Conservation (phyloP, 2,329 filamentous ascomycete genomes). For the Rhexocercosporidium sp. region DNA sequence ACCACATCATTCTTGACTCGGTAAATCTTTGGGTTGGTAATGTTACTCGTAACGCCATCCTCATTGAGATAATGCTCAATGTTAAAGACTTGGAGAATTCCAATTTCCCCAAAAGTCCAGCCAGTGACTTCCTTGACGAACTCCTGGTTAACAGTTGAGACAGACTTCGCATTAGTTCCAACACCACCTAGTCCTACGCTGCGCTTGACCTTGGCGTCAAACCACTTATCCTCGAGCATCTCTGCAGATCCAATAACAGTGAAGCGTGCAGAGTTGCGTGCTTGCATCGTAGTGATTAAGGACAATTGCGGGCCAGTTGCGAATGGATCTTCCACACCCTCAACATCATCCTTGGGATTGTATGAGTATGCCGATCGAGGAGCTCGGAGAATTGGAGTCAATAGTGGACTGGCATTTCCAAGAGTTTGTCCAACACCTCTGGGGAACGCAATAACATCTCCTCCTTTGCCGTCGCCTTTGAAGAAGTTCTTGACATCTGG, state of each 20-base stretch:
- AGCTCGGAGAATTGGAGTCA: conserved; percentile 82
- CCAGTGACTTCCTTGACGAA: conserved; percentile 85
- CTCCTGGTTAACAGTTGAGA: conserved; percentile 77
- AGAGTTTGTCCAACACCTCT: conserved; percentile 80
- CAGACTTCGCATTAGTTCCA: conserved; percentile 55
- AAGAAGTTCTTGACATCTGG: conserved; percentile 80
- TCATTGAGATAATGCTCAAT: conserved; percentile 78
- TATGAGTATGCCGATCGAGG: conserved; percentile 89
- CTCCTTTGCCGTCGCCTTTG: conserved; percentile 57
- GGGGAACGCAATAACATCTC: conserved; percentile 77
- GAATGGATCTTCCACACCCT: conserved; percentile 79
- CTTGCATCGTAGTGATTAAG: conserved; percentile 86
- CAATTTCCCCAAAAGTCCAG: conserved; percentile 97
- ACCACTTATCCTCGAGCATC: conserved; percentile 87
- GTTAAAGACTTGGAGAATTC: conserved; percentile 83
- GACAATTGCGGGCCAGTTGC: conserved; percentile 83
- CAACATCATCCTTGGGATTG: conserved; percentile 85
- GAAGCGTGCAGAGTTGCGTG: conserved; percentile 90
- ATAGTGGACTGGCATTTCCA: conserved; percentile 74
- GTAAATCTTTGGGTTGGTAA: conserved; percentile 85
- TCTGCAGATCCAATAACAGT: conserved; percentile 85
- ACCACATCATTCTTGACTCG: conserved; percentile 96
- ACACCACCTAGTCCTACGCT: conserved; percentile 46
- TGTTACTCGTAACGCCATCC: conserved; percentile 54
- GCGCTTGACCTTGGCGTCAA: conserved; percentile 74